These are phyloP conservation scores for Clarkia xantiana DNA, from an alignment of 345 rosid genomes.

Conservation along the genomic window DNA sequence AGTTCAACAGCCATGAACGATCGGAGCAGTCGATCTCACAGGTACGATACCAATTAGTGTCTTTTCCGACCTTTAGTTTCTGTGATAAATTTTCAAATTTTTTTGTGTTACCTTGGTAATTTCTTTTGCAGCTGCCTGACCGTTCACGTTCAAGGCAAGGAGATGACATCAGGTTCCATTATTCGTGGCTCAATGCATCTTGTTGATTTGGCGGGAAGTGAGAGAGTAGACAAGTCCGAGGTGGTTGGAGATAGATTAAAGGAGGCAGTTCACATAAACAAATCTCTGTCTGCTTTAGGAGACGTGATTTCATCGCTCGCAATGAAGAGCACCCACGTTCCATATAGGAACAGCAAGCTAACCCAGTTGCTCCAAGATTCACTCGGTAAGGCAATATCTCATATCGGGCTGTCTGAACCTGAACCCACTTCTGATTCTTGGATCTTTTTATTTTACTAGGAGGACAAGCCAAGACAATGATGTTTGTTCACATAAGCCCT, in stretches of 20 bases:
- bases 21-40: constrained; percentile 94
- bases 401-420: too few species aligned
- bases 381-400: constrained; percentile 48
- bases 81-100: not conserved
- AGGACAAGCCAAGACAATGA: constrained; percentile 93
- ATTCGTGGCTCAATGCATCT: constrained; percentile 85
- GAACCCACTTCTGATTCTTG: constrained; percentile 6
- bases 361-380: constrained; percentile 95
- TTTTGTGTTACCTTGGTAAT: not conserved
- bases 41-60: constrained; percentile 22
- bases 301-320: constrained; percentile 89
- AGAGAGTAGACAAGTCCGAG: constrained; percentile 91
- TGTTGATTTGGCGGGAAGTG: constrained; percentile 96
- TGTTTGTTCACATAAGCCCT: constrained; percentile 91
- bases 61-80: not conserved
- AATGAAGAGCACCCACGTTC: constrained; percentile 73
- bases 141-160: constrained; percentile 87
- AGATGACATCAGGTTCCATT: constrained; percentile 50
- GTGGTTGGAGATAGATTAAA: constrained; percentile 83
- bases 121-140: constrained; percentile 62
- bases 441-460: constrained; percentile 29
- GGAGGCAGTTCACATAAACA: constrained; percentile 86
- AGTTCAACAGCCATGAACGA: constrained; percentile 88
- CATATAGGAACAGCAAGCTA: constrained; percentile 89
- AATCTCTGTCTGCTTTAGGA: constrained; percentile 85